Evolutionary conservation across 2,329 filamentous ascomycete species (phyloP).

Genomic region (Sphaerulina populicola): DNA sequence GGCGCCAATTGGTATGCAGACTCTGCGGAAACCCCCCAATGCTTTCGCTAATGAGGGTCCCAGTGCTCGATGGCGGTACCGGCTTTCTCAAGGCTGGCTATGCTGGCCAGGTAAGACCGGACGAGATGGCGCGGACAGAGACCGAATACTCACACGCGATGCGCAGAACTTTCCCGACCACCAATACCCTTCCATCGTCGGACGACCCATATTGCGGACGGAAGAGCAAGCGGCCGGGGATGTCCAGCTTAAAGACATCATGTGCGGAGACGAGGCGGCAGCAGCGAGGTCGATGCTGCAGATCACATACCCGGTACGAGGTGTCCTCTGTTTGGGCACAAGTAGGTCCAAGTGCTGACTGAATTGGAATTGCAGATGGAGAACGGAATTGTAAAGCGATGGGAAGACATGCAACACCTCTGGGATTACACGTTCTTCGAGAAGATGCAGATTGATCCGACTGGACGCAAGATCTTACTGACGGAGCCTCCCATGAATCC

Average conservation of each 20-base stretch:
- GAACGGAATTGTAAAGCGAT: slow-evolving; percentile 98
- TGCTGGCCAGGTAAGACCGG: slow-evolving; percentile 63
- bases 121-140: neutral
- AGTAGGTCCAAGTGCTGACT: slow-evolving; percentile 13
- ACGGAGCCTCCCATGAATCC: slow-evolving; percentile 98
- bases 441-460: slow-evolving; percentile 87
- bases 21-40: slow-evolving; percentile 3
- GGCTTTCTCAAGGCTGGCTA: slow-evolving; percentile 99
- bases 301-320: slow-evolving; percentile 79
- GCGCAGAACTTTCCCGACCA: slow-evolving; percentile 92
- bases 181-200: slow-evolving; percentile 96
- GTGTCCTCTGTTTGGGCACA: neutral
- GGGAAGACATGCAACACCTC: slow-evolving; percentile 99
- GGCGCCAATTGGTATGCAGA: slow-evolving; percentile 41
- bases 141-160: neutral
- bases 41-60: slow-evolving; percentile 13
- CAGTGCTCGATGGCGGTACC: slow-evolving; percentile 98
- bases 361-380: slow-evolving; percentile 60
- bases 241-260: slow-evolving; percentile 87
- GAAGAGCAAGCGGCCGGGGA: slow-evolving; percentile 70
- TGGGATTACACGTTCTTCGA: slow-evolving; percentile 99
- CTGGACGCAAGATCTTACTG: slow-evolving; percentile 89
- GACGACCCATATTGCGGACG: slow-evolving; percentile 90
- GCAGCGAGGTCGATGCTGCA: slow-evolving; percentile 95
- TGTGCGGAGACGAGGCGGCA: slow-evolving; percentile 98